Percentiles rank a stretch among this genome's conserved stretches.
These are phyloP conservation scores for Lactarius evosmus DNA, from an alignment of 768 basidiomycete species.

Conservation along the genomic window DNA sequence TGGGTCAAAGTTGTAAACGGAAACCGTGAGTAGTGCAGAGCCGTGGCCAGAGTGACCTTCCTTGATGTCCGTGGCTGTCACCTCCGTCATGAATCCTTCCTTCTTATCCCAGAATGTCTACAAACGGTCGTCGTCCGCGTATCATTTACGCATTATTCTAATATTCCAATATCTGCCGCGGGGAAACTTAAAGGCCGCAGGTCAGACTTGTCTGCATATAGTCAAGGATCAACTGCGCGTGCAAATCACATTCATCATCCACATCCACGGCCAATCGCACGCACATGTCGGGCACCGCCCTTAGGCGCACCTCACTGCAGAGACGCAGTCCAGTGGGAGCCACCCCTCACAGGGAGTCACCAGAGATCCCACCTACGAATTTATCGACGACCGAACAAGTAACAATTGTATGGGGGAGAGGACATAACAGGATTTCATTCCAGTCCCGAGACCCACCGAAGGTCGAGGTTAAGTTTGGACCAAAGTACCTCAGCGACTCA, in stretches of 20 bases:
- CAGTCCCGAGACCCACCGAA: constrained; percentile 22
- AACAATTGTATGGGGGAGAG: no score
- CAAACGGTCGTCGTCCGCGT: not conserved
- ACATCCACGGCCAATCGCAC: constrained; percentile 8
- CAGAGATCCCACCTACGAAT: constrained; percentile 16
- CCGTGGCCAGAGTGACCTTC: constrained; percentile 15
- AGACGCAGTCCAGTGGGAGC: constrained; percentile 23
- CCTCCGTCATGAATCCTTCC: constrained; percentile 21
- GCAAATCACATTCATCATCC: constrained; percentile 12
- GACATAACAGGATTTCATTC: constrained; percentile 19
- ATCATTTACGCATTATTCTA: not conserved
- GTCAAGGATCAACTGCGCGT: constrained; percentile 19
- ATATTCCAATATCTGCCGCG: no score
- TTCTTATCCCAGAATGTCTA: constrained; percentile 21
- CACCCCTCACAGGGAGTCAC: constrained; percentile 17
- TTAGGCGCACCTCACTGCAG: constrained; percentile 21
- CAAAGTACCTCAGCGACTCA: constrained; percentile 22
- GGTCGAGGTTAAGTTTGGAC: constrained; percentile 21
- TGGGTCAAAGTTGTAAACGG: constrained; percentile 33
- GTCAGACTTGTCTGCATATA: constrained; percentile 19
- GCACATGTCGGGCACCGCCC: constrained; percentile 21
- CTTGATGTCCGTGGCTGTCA: constrained; percentile 9
- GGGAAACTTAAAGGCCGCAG: not conserved
- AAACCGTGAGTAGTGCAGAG: constrained; percentile 29
- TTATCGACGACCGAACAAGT: not conserved